Evolutionary conservation across 352 stramenopile genomes (phyloP).

Genomic region (Globisporangium apiculatum): DNA sequence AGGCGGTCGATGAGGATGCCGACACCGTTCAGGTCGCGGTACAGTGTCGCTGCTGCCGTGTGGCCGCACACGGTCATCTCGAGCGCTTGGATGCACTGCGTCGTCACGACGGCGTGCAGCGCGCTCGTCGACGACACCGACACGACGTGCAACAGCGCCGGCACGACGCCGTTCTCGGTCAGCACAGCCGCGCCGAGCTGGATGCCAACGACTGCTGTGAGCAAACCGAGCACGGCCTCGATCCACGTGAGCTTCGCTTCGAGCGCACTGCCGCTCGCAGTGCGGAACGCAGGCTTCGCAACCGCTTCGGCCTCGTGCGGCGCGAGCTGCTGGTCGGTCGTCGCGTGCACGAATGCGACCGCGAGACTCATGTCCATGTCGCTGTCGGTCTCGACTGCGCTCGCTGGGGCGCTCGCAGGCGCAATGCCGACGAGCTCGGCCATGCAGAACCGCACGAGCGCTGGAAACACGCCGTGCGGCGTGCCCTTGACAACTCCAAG

Average conservation of each 20-base stretch:
- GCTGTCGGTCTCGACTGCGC: slow-evolving; percentile 26
- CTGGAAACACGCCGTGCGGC: slow-evolving; percentile 74
- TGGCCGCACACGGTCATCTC: slow-evolving; percentile 80
- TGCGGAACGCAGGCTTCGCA: slow-evolving; percentile 40
- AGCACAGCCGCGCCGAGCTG: slow-evolving; percentile 68
- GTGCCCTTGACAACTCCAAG: slow-evolving; percentile 75
- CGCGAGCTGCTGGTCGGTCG: slow-evolving; percentile 58
- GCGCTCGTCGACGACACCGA: slow-evolving; percentile 43
- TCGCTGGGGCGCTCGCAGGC: slow-evolving; percentile 13
- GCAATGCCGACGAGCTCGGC: slow-evolving; percentile 29
- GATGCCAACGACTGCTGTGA: slow-evolving; percentile 69
- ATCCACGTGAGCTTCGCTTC: slow-evolving; percentile 71
- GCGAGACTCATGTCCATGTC: slow-evolving; percentile 88
- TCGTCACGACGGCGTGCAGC: slow-evolving; percentile 68
- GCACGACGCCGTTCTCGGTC: slow-evolving; percentile 81
- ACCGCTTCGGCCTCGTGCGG: slow-evolving; percentile 61
- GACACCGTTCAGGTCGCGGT: slow-evolving; percentile 80
- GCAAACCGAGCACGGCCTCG: slow-evolving; percentile 65
- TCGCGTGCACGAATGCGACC: slow-evolving; percentile 85
- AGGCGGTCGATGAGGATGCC: slow-evolving; percentile 79
- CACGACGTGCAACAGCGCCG: slow-evolving; percentile 70
- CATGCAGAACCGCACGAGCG: slow-evolving; percentile 75
- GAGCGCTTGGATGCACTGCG: slow-evolving; percentile 72
- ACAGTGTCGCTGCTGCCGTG: slow-evolving; percentile 56
- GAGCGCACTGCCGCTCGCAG: slow-evolving; percentile 23